Evolutionary conservation across 805 yeast genomes (phyloP), one percentile per base, ranked within the genome.

Genomic region (Lachancea lanzarotensis): DNA sequence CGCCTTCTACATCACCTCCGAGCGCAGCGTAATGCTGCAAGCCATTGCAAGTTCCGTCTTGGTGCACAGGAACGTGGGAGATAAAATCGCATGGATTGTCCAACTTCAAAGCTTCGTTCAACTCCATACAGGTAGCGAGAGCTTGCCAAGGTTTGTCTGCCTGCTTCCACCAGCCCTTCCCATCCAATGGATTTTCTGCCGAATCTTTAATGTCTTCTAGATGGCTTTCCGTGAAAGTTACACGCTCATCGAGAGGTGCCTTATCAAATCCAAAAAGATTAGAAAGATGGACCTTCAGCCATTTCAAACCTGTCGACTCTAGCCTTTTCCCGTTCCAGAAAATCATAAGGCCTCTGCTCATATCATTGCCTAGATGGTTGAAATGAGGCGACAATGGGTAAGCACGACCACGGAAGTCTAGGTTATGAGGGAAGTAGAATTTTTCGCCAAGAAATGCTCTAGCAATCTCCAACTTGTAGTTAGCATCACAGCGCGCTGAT

Each of bases 391-490:
- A 78, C 35, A 84, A 64, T 19, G 95, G 95, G 56, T 84, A 84
- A 2, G 91, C 88, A 63, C 95, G 76, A 7, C 95, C 95, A 66
- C 95, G 75, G 57, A 84, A 84, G 63, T 84, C 95, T 45, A 84
- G 67, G 50, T 83, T 83, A 59, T 85, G 91, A 8, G 95, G 93
- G 69, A 84, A 84, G 58, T 75, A 84, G 54, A 84, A 75, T 53
- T 74, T 74, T 61, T 84, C 93, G 19, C 95, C 95, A 20, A 84
- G 66, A 65, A 83, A 88, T 0, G 96, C 96, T 52, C 98, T 75
- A 0, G 98, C 98, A 59, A 93, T 88, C 64, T 93, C 98, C 42
- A 93, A 68, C 62, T 88, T 93, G 64, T 93, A 93, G 62, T 93
- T 91, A 50, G 86, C 74, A 65, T 90, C 97, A 69, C 98, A 93